Base-by-base conservation (phyloP, 163 green algal species). In the Prototheca wickerhamii region DNA sequence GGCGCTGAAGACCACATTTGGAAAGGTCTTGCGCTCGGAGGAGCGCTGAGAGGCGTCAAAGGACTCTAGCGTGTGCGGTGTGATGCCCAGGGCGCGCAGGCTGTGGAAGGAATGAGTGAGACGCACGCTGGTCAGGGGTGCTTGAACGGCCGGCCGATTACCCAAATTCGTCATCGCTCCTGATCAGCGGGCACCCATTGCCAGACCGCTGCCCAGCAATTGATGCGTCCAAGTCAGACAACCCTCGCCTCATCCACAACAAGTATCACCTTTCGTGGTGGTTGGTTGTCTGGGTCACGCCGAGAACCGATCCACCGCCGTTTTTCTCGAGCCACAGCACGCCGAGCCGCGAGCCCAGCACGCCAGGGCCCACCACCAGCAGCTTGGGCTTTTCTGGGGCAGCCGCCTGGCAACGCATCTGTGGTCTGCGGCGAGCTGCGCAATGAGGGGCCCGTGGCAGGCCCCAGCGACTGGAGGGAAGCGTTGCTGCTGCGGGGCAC, bases 1-100 rank as follows among this genome's bases (percentile, higher is more conserved):
- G 2, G 92, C 92, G 52, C 67, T 78, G 72, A 96, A 98, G 2
- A 89, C 54, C 20, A 97, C 92, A 60, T 87, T 86, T 17, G 86
- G 76, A 68, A 89, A 98, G 31, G 65, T 75, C 8, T 56, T 60
- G 26, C 52, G 49, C 6, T 49, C 40, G 10, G 40, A 15, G 12
- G 10, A 15, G 40, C 40, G 40, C 12, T 10, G 40, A 15, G 46
- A 29, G 46, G 4, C 42, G 46, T 10, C 46, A 6, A 33, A 25
- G 4, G 70, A 60, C 4, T 80, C 65, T 49, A 78, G 82, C 43
- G 65, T 76, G n/a, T 81, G 58, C 0, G 80, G 64, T 21, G 56
- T 28, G 23, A 89, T 65, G 33, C 75, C 78, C 49, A 85, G 61
- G 2, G 21, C 30, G 40, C 56, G 30, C 63, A 85, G 60, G 40